These are phyloP conservation scores for Ophiostoma quercus DNA, from an alignment of 2,329 filamentous ascomycete species.

Conservation along the genomic window DNA sequence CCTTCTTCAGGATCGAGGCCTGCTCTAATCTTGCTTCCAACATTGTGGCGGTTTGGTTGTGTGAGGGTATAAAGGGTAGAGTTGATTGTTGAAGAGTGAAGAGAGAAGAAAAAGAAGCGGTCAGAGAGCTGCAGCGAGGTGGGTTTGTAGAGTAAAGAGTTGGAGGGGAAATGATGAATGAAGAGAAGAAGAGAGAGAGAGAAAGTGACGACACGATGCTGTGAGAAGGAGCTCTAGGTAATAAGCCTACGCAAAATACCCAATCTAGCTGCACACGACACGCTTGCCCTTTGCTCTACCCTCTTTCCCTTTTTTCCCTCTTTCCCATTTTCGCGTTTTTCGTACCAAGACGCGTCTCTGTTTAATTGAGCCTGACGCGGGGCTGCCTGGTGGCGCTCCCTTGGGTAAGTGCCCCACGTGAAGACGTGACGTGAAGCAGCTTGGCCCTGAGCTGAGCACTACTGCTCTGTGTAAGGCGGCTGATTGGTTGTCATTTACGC, in stretches of 20 bases:
- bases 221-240: conserved; percentile 5
- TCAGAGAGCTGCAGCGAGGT: conserved; percentile 2
- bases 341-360: conserved; percentile 26
- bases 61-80: not conserved
- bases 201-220: conserved; percentile 7
- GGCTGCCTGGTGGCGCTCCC: conserved; percentile 16
- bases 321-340: conserved; percentile 26
- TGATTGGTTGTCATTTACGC: not conserved
- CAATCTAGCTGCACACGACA: conserved; percentile 22
- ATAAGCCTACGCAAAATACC: conserved; percentile 14
- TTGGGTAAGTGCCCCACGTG: conserved; percentile 16
- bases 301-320: conserved; percentile 14
- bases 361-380: conserved; percentile 29
- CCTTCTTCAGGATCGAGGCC: conserved; percentile 92
- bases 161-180: not conserved
- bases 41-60: conserved; percentile 49
- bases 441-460: not conserved
- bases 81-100: not conserved
- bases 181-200: conserved; percentile 2
- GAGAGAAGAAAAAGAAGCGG: not conserved
- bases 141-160: not conserved
- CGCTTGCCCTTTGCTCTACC: conserved; percentile 14
- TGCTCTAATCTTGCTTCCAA: conserved; percentile 97
- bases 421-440: conserved; percentile 15
- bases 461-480: not conserved